Conservation (phyloP, 768 basidiomycete genomes). For the Tulasnella calospora region DNA sequence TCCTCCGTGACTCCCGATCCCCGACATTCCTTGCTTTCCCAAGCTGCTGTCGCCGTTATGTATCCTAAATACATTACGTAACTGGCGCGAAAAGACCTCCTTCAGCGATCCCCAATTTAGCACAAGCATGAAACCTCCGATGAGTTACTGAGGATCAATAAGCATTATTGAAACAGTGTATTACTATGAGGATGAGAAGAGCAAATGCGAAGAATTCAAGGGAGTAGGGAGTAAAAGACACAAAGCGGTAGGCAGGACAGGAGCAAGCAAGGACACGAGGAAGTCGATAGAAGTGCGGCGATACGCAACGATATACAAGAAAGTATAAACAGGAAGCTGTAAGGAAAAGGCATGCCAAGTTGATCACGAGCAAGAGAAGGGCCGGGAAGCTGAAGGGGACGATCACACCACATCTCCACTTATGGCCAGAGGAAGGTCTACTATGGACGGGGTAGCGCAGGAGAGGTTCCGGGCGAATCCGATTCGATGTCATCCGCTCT, state of each 20-base stretch:
- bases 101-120: neutral
- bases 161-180: slow-evolving; percentile 25
- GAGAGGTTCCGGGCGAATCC: neutral
- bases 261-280: neutral
- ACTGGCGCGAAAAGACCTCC: neutral
- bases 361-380: neutral
- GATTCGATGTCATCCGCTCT: slow-evolving; percentile 10
- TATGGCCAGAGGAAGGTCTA: neutral
- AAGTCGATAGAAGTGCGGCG: slow-evolving; percentile 13
- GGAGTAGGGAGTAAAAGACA: neutral
- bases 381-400: neutral
- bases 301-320: slow-evolving; percentile 13
- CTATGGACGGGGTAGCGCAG: neutral
- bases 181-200: slow-evolving; percentile 5
- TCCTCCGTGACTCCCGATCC: neutral
- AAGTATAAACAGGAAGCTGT: slow-evolving; percentile 4
- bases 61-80: neutral
- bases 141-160: slow-evolving; percentile 6
- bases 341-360: neutral
- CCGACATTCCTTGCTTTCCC: neutral
- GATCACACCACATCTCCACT: neutral
- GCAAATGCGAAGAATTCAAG: slow-evolving; percentile 14
- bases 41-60: neutral
- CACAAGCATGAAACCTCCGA: neutral
- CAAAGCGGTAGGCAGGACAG: neutral